These are phyloP conservation scores for Trichopus zeylanicus DNA, from an alignment of 116 monocot genomes.

Conservation along the genomic window DNA sequence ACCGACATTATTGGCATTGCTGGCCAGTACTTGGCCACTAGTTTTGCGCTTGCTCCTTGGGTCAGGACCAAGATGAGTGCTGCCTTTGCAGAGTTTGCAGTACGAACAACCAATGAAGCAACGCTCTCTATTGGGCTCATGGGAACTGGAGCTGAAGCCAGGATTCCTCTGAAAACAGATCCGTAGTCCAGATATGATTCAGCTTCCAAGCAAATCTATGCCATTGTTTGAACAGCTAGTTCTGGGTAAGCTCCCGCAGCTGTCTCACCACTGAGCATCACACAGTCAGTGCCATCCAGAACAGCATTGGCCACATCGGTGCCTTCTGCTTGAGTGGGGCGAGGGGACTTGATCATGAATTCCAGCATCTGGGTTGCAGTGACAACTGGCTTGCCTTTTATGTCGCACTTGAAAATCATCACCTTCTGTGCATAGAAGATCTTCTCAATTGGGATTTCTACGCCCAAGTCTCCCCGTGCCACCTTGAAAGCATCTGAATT, in stretches of 20 bases:
- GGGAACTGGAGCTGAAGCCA: conserved; percentile 53
- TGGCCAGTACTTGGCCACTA: conserved; percentile 85
- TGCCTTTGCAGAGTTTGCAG: conserved; percentile 60
- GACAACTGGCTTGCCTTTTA: conserved; percentile 76
- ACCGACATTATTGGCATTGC: conserved; percentile 75
- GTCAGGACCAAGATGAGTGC: conserved; percentile 66
- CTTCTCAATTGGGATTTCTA: conserved; percentile 96
- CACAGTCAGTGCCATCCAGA: conserved; percentile 85
- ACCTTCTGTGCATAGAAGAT: conserved; percentile 93
- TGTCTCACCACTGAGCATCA: conserved; percentile 93
- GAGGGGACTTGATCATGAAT: conserved; percentile 92
- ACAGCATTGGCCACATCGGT: conserved; percentile 90
- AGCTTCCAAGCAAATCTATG: conserved; percentile 75
- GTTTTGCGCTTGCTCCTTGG: conserved; percentile 64
- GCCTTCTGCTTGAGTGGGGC: conserved; percentile 85
- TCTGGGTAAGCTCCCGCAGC: conserved; percentile 92
- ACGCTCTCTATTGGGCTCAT: conserved; percentile 92
- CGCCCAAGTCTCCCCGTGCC: conserved; percentile 79
- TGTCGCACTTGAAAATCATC: conserved; percentile 96
- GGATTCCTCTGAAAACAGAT: conserved; percentile 67
- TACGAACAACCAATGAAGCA: conserved; percentile 71
- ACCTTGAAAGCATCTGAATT: conserved; percentile 88
- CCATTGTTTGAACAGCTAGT: conserved; percentile 72
- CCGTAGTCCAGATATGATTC: conserved; percentile 77
- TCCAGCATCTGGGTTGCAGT: conserved; percentile 96